Conservation (phyloP, 805 yeast genomes). For the Yarrowia sp. region DNA sequence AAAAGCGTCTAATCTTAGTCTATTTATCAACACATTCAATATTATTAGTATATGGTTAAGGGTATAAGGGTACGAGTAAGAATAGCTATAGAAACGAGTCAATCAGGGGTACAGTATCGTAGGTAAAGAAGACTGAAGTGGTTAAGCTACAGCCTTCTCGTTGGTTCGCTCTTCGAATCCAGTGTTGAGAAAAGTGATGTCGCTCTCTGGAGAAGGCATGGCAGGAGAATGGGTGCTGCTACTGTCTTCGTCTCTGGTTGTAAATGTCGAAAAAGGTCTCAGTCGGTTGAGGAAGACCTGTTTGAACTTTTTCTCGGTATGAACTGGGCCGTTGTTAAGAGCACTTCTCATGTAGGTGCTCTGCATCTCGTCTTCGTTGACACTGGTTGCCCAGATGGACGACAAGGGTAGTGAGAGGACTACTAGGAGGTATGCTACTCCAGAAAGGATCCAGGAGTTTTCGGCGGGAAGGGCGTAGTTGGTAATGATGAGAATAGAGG, state of each 20-base stretch:
- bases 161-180: background rate
- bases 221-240: background rate
- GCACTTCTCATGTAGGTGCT: background rate
- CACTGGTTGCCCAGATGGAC: slow-evolving; percentile 71
- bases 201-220: slow-evolving; percentile 6
- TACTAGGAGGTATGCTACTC: slow-evolving; percentile 58
- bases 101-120: no score
- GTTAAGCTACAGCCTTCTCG: background rate
- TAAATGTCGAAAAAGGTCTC: slow-evolving; percentile 2
- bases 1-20: no score
- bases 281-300: background rate
- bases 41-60: no score
- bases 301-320: background rate
- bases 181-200: background rate
- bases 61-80: no score
- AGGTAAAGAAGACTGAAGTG: no score
- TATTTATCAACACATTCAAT: no score
- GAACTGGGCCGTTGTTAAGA: background rate
- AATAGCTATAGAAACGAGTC: no score
- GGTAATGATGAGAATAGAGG: slow-evolving; percentile 63
- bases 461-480: slow-evolving; percentile 44
- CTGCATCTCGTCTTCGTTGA: background rate
- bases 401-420: slow-evolving; percentile 76
- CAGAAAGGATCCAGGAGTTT: slow-evolving; percentile 43
- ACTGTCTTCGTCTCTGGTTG: background rate